Evolutionary conservation across 495 filamentous ascomycete species (phyloP), one percentile per base, ranked within the genome.

Genomic region (Aspergillus haitiensis): DNA sequence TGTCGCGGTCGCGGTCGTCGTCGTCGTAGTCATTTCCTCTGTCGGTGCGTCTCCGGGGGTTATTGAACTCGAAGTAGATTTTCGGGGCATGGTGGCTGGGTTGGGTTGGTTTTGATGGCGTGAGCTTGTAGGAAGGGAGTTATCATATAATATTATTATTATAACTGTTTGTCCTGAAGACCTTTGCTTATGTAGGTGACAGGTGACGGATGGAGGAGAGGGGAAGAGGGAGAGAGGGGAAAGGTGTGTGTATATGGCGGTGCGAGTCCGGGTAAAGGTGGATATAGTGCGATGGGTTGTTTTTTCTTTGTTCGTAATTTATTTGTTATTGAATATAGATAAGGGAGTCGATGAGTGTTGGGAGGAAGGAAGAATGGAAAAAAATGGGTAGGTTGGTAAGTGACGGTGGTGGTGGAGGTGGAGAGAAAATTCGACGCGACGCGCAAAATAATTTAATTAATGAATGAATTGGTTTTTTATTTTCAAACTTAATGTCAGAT

Each of bases 1-100:
- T 16, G 54, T 13, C 9, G 42, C 6, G 2, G 54, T 11, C 48
- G 54, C 4, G 16, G 40, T 37, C 44, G 21, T 37, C 44, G 21
- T 27, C 21, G 21, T 27, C 21, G 21, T 27, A 27, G 21, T 27
- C 37, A 40, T 35, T 52, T 33, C 13, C 32, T 35, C 13, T 33
- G 27, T 52, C 21, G 3, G 1, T 27, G 21, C 21, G 16, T 46
- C 32, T n/a, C 37, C 51, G 5, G 52, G 50, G 18, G 13, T 13
- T 39, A 15, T 21, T 55, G 44, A 18, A 34, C 48, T 47, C 13
- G 15, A 15, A 1, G 62, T 61, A 48, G 62, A 64, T 64, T 64
- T 64, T 56, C 62, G 62, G 7, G 56, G 56, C 56, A 62, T 62
- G 6, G 15, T 55, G 6, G 37, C 34, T 11, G 47, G 6, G 16